Conservation (phyloP, 2,329 filamentous ascomycete species). For the Epichloe amarillans region DNA sequence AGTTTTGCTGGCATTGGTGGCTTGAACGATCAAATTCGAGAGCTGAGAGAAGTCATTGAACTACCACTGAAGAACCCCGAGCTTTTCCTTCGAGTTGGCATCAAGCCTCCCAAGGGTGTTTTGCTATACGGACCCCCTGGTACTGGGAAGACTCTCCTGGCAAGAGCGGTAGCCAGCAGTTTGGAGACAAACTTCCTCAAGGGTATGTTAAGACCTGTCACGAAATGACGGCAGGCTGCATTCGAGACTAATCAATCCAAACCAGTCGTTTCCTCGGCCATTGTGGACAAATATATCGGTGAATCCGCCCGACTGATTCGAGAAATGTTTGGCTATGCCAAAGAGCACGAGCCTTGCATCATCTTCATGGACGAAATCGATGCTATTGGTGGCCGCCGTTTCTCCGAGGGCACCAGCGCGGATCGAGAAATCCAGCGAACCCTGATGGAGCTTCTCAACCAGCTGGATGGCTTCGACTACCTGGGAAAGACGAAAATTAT, state of each 20-base stretch:
- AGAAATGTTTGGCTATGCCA: slow-evolving; percentile 99
- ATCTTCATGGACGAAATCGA: slow-evolving; percentile 99
- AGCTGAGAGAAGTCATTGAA: slow-evolving; percentile 95
- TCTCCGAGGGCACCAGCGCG: slow-evolving; percentile 93
- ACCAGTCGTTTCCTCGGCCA: slow-evolving; percentile 89
- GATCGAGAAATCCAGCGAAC: slow-evolving; percentile 98
- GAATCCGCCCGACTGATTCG: slow-evolving; percentile 93
- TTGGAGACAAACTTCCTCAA: slow-evolving; percentile 98
- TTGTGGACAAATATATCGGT: slow-evolving; percentile 99
- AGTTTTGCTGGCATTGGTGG: slow-evolving; percentile 97
- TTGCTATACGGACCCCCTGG: slow-evolving; percentile 95
- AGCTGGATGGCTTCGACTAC: slow-evolving; percentile 98
- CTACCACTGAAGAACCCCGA: slow-evolving; percentile 97
- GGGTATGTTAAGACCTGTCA: slow-evolving; percentile 37
- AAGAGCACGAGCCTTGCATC: slow-evolving; percentile 98
- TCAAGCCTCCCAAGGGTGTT: slow-evolving; percentile 97
- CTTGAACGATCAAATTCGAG: slow-evolving; percentile 94
- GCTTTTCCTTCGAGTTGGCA: slow-evolving; percentile 89
- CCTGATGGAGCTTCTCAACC: slow-evolving; percentile 96
- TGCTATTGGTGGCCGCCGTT: slow-evolving; percentile 89
- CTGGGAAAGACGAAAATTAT: slow-evolving; percentile 99
- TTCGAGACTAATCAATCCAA: slow-evolving; percentile 9
- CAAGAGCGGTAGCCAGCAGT: slow-evolving; percentile 88
- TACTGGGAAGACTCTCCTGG: slow-evolving; percentile 90
- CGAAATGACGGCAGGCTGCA: neutral